Conservation (phyloP, 768 basidiomycete genomes). For the Serendipita indica region DNA sequence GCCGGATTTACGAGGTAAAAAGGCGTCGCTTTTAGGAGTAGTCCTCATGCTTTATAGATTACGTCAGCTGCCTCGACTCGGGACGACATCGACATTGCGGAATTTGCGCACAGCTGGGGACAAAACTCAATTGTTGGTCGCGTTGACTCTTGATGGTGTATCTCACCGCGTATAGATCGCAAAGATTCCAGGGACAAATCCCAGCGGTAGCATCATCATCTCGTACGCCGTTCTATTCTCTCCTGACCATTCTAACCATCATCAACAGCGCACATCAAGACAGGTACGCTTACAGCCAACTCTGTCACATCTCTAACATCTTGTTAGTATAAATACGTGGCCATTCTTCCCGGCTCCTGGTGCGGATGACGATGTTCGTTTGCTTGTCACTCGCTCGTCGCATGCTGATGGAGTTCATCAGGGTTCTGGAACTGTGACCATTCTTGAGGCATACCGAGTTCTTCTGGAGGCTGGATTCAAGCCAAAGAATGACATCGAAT, state of each 20-base stretch:
- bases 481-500: constrained; percentile 53
- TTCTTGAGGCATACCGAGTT: constrained; percentile 61
- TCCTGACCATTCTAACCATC: neutral
- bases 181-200: constrained; percentile 53
- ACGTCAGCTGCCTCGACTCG: constrained; percentile 32
- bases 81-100: constrained; percentile 44
- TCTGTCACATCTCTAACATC: constrained; percentile 47
- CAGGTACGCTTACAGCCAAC: constrained; percentile 30
- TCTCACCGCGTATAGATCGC: constrained; percentile 37
- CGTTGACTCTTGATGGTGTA: neutral
- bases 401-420: constrained; percentile 47
- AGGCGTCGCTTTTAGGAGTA: constrained; percentile 6
- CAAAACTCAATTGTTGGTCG: constrained; percentile 60
- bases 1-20: constrained; percentile 47
- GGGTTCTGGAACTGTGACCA: constrained; percentile 55
- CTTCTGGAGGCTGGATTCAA: constrained; percentile 53
- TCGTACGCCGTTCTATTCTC: neutral
- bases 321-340: constrained; percentile 16
- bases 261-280: constrained; percentile 59
- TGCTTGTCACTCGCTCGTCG: neutral
- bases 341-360: constrained; percentile 21
- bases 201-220: constrained; percentile 51
- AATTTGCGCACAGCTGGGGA: constrained; percentile 71
- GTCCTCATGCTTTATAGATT: neutral
- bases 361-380: constrained; percentile 20